These are phyloP conservation scores for Hypoxylon sp. DNA, from an alignment of 2,329 filamentous ascomycete species.

Conservation along the genomic window DNA sequence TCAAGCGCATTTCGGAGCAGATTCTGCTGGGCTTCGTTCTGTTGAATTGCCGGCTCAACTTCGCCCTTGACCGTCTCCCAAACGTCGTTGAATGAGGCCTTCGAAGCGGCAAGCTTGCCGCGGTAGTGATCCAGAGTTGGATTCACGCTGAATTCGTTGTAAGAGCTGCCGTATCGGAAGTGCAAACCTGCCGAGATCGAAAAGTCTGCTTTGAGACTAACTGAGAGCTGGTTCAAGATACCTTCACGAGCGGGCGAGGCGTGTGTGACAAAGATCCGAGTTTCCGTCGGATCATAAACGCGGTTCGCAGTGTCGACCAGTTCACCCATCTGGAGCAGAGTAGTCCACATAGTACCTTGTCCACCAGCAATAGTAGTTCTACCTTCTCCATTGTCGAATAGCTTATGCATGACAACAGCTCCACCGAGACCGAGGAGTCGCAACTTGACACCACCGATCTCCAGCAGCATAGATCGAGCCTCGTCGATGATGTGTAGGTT, in stretches of 20 bases:
- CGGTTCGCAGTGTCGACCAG: slow-evolving; percentile 97
- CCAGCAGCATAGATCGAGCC: slow-evolving; percentile 93
- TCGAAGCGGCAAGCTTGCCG: slow-evolving; percentile 96
- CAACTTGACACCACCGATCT: slow-evolving; percentile 95
- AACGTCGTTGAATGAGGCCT: slow-evolving; percentile 98
- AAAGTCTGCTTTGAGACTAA: slow-evolving; percentile 97
- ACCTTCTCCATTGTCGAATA: slow-evolving; percentile 98
- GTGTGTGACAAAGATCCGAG: slow-evolving; percentile 95
- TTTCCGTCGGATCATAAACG: slow-evolving; percentile 98
- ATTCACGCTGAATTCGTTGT: slow-evolving; percentile 99
- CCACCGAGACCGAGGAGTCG: slow-evolving; percentile 93
- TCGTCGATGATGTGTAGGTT: slow-evolving; percentile 99
- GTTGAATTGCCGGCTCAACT: slow-evolving; percentile 92
- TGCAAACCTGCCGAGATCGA: slow-evolving; percentile 97
- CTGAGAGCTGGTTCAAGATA: slow-evolving; percentile 96
- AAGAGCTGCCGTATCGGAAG: slow-evolving; percentile 98
- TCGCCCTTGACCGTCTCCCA: slow-evolving; percentile 99
- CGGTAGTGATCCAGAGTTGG: slow-evolving; percentile 98
- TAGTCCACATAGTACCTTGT: slow-evolving; percentile 99
- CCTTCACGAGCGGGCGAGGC: slow-evolving; percentile 96
- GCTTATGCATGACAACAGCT: slow-evolving; percentile 99
- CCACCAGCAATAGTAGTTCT: slow-evolving; percentile 98
- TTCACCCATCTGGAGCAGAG: slow-evolving; percentile 96
- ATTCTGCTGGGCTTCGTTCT: slow-evolving; percentile 94
- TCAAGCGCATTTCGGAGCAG: slow-evolving; percentile 91